A percentile compares a stretch with the other conserved stretches of the same genome.
Evolutionary conservation across 2,329 filamentous ascomycete species (phyloP).

Genomic region (Diplocarpon mali): DNA sequence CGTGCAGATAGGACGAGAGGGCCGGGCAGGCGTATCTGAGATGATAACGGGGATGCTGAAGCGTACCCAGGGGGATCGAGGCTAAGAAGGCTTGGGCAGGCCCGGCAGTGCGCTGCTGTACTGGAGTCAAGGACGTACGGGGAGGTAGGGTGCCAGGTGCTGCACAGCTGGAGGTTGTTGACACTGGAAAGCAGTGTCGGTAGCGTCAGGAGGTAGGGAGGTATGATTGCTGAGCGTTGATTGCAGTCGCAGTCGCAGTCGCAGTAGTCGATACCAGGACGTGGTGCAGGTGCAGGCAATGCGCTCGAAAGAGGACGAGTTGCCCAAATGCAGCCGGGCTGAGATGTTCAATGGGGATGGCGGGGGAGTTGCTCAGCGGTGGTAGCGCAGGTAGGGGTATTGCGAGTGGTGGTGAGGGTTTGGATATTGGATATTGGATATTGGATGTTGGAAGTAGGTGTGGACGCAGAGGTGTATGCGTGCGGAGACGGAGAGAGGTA

Average conservation of each 20-base stretch:
- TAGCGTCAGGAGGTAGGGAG: too few species aligned
- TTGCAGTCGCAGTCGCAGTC: background rate
- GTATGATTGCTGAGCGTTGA: too few species aligned
- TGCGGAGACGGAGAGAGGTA: too few species aligned
- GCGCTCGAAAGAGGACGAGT: background rate
- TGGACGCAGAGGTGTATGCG: too few species aligned
- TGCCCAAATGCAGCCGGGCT: constrained; percentile 5
- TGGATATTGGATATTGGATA: too few species aligned
- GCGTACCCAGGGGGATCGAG: constrained; percentile 3
- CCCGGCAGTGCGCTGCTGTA: constrained; percentile 1
- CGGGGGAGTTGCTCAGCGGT: background rate
- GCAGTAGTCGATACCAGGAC: constrained; percentile 1
- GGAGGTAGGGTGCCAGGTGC: too few species aligned
- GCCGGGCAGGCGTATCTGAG: constrained; percentile 5
- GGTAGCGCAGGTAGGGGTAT: too few species aligned
- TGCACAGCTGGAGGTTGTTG: too few species aligned
- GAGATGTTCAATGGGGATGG: background rate
- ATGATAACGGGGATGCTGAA: constrained; percentile 13
- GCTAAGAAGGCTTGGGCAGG: constrained; percentile 9
- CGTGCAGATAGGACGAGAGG: constrained; percentile 6
- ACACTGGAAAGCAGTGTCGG: too few species aligned
- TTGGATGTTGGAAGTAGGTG: too few species aligned
- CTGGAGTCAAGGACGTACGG: background rate
- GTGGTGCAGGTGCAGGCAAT: too few species aligned
- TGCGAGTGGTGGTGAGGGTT: background rate